Conservation (phyloP, 768 basidiomycete species). For the Agrocybe praecox region DNA sequence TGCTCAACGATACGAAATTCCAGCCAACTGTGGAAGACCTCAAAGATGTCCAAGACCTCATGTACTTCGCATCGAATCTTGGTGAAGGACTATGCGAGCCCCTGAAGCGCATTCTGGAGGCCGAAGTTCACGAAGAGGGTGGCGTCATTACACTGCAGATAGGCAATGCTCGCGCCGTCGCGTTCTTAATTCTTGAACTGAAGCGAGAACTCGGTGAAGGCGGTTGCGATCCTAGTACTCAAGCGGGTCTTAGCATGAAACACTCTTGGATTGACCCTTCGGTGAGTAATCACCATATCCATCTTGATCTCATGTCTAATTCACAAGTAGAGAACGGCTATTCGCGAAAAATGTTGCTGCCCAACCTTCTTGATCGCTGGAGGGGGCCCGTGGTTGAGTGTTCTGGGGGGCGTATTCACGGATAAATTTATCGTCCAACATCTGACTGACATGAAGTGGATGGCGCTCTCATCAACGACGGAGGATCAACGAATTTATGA, state of each 20-base stretch:
- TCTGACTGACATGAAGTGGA: conserved; percentile 22
- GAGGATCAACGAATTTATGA: conserved; percentile 18
- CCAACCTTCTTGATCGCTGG: conserved; percentile 19
- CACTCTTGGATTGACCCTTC: conserved; percentile 8
- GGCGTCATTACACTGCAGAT: conserved; percentile 1
- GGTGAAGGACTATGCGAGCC: neutral
- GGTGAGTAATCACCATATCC: conserved; percentile 7
- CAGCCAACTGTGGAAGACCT: conserved; percentile 12
- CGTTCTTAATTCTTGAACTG: conserved; percentile 21
- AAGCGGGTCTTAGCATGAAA: conserved; percentile 26
- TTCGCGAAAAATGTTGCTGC: conserved; percentile 22
- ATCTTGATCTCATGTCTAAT: conserved; percentile 5
- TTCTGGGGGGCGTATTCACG: conserved; percentile 20
- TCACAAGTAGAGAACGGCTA: neutral
- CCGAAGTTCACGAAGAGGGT: conserved; percentile 12
- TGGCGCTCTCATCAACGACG: conserved; percentile 17
- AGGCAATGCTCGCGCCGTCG: neutral
- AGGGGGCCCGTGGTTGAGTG: conserved; percentile 18
- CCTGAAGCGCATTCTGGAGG: neutral
- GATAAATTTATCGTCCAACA: conserved; percentile 22
- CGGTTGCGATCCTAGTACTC: conserved; percentile 28
- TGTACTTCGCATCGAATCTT: conserved; percentile 16
- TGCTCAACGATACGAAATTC: conserved; percentile 17
- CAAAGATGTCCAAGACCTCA: conserved; percentile 6
- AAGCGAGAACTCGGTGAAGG: conserved; percentile 28